Evolutionary conservation across 768 basidiomycete genomes (phyloP).

Genomic region (Kwoniella mangroviensis): DNA sequence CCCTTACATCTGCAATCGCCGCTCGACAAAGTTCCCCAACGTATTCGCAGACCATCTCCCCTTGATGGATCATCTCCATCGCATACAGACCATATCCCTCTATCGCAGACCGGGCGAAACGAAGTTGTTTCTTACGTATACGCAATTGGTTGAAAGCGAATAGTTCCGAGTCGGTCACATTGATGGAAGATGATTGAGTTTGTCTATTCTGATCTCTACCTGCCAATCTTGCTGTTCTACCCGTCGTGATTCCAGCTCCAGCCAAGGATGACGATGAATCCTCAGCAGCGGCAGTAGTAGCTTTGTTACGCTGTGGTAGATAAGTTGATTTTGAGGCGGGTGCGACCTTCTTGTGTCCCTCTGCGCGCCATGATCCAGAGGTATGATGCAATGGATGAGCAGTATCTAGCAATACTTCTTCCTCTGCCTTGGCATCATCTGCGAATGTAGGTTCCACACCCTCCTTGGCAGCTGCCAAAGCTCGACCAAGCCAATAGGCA

Average conservation of each 20-base stretch:
- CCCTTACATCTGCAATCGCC: slow-evolving; percentile 92
- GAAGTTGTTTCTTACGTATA: slow-evolving; percentile 94
- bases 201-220: slow-evolving; percentile 92
- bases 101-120: slow-evolving; percentile 92
- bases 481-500: slow-evolving; percentile 67
- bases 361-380: slow-evolving; percentile 86
- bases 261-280: slow-evolving; percentile 34
- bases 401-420: slow-evolving; percentile 38
- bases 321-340: slow-evolving; percentile 89
- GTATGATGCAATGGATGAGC: slow-evolving; percentile 63
- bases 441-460: slow-evolving; percentile 34
- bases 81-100: slow-evolving; percentile 99
- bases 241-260: slow-evolving; percentile 63
- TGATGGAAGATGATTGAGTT: slow-evolving; percentile 55
- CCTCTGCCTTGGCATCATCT: slow-evolving; percentile 22
- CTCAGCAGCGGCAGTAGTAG: slow-evolving; percentile 45
- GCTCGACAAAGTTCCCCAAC: slow-evolving; percentile 96
- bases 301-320: slow-evolving; percentile 72
- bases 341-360: slow-evolving; percentile 94
- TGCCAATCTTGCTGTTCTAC: slow-evolving; percentile 80
- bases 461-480: slow-evolving; percentile 48
- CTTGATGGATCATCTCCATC: slow-evolving; percentile 88
- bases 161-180: slow-evolving; percentile 71
- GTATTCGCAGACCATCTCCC: slow-evolving; percentile 99
- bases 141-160: slow-evolving; percentile 97